These are phyloP conservation scores for Poa annua DNA, from an alignment of 176 grass and related monocot species.

Conservation along the genomic window DNA sequence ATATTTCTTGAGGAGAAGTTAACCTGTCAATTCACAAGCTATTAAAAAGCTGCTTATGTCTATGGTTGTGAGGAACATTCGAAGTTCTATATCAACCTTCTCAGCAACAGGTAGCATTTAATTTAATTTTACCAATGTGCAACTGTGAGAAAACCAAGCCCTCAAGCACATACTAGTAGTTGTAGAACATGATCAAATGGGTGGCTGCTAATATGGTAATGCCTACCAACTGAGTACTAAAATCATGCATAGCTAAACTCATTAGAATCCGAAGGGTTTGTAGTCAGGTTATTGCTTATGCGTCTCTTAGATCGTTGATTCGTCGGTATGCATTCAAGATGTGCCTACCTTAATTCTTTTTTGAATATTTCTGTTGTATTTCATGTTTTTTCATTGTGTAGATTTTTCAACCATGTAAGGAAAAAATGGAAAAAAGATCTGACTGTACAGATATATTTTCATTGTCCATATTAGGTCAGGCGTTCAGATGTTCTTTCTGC, in stretches of 20 bases:
- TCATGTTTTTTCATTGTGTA: too few species aligned
- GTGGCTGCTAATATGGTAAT: not conserved
- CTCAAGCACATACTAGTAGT: not conserved
- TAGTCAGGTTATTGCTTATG: conserved; percentile 14
- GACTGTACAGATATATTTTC: conserved; percentile 15
- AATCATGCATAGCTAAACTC: not conserved
- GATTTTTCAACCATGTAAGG: not conserved
- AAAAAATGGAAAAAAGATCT: not conserved
- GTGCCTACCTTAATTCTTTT: not conserved
- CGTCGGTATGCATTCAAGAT: not conserved
- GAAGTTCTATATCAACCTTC: conserved; percentile 11
- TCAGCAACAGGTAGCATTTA: not conserved
- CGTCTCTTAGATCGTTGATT: not conserved
- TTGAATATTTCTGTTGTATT: not conserved
- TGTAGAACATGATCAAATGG: not conserved
- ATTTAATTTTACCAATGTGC: not conserved
- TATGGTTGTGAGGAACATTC: not conserved
- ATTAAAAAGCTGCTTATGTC: not conserved
- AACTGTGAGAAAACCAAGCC: conserved; percentile 30
- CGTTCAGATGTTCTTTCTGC: conserved; percentile 95
- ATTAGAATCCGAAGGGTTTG: not conserved
- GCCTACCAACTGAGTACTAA: not conserved
- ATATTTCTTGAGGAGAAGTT: conserved; percentile 25
- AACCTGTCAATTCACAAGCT: not conserved
- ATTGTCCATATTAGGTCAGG: conserved; percentile 68